phyloP scores from a whole-genome alignment of 176 grass and related monocot genomes.

The Hyparrhenia diplandra region DNA sequence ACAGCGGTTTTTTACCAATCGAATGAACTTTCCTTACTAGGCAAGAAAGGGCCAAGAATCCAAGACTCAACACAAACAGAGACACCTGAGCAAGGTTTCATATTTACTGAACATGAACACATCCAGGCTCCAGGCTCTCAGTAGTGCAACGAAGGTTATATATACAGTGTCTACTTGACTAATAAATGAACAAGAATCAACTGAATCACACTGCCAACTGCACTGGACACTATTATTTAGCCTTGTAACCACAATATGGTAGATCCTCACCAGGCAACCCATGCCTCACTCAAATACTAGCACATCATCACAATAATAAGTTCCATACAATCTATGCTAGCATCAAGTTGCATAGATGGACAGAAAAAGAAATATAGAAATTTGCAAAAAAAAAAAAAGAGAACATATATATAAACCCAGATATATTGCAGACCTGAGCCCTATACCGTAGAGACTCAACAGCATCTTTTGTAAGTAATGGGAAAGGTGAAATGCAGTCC shows the following conservation, averaged over 20 bases:
- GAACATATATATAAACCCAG: slow-evolving; percentile 20
- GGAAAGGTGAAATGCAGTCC: slow-evolving; percentile 66
- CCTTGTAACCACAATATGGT: background rate
- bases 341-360: slow-evolving; percentile 13
- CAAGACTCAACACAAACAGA: background rate
- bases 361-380: slow-evolving; percentile 13
- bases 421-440: slow-evolving; percentile 55
- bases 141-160: background rate
- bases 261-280: background rate
- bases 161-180: background rate
- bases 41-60: background rate
- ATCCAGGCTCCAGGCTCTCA: background rate
- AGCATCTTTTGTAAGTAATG: slow-evolving; percentile 69
- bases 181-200: background rate
- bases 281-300: slow-evolving; percentile 22
- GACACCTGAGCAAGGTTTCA: background rate
- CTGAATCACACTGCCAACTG: background rate
- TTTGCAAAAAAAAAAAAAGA: no score
- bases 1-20: background rate
- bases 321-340: background rate
- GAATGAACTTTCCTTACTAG: background rate
- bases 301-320: background rate
- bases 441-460: slow-evolving; percentile 87
- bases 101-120: background rate
- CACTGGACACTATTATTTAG: slow-evolving; percentile 5